phyloP scores from a whole-genome alignment of 2,329 filamentous ascomycete species.

The Verticillium nubilum region DNA sequence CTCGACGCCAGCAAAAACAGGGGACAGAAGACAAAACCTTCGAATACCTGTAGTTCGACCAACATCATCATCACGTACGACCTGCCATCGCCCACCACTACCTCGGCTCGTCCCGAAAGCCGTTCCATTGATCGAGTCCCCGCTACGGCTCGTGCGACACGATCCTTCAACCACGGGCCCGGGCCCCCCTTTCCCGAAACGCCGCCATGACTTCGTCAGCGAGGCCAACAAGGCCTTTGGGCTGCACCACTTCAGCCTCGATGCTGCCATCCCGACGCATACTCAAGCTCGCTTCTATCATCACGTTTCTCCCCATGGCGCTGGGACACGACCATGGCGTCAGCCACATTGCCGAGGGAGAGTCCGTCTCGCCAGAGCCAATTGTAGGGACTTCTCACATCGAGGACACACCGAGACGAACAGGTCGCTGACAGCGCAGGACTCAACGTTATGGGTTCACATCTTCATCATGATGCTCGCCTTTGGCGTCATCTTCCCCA shows the following conservation, averaged over 20 bases:
- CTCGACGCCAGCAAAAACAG: neutral
- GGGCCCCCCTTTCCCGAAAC: neutral
- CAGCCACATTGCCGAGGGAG: conserved; percentile 60
- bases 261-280: neutral
- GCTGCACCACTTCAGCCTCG: neutral
- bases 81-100: neutral
- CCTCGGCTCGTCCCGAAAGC: neutral
- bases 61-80: neutral
- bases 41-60: neutral
- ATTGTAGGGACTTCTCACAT: conserved; percentile 46
- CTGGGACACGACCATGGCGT: conserved; percentile 42
- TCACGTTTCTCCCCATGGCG: conserved; percentile 5
- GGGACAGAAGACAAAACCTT: neutral
- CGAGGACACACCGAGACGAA: neutral
- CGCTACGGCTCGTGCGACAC: neutral
- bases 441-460: conserved; percentile 86
- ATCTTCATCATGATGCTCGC: conserved; percentile 82
- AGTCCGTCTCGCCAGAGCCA: conserved; percentile 65
- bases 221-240: neutral
- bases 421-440: conserved; percentile 36
- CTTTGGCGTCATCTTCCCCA: conserved; percentile 88
- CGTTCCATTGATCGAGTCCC: neutral
- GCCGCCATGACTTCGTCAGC: neutral
- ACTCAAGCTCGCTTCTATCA: neutral
- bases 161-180: neutral